Percentiles rank a stretch among this genome's conserved stretches.
phyloP scores from a whole-genome alignment of 176 grass and related monocot species.

The Phoenix dactylifera region DNA sequence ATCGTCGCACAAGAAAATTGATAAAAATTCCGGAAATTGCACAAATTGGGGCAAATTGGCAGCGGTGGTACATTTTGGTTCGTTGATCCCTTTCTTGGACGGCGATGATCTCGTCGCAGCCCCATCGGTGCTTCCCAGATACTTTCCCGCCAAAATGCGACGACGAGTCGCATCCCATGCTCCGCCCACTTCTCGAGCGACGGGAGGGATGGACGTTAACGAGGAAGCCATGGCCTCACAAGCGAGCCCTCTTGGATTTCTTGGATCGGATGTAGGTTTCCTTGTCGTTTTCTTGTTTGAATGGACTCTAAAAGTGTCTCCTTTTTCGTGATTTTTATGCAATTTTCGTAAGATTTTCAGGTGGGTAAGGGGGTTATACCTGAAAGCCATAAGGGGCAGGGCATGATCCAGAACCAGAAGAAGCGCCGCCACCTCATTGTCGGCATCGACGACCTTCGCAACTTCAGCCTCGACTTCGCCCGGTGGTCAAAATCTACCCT shows the following conservation, averaged over 20 bases:
- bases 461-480: slow-evolving; percentile 77
- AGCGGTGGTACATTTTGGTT: no score
- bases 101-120: no score
- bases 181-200: no score
- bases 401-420: slow-evolving; percentile 52
- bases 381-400: slow-evolving; percentile 55
- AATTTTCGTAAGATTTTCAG: slow-evolving; percentile 17
- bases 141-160: no score
- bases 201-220: slow-evolving; percentile 74
- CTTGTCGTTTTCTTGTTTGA: background rate
- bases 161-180: background rate
- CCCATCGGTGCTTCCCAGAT: no score
- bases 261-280: slow-evolving; percentile 64
- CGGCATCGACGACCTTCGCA: slow-evolving; percentile 89
- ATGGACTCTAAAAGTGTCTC: no score
- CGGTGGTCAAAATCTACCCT: slow-evolving; percentile 34
- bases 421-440: slow-evolving; percentile 66
- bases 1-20: no score
- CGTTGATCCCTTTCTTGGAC: no score
- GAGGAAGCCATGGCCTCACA: slow-evolving; percentile 92
- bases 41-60: no score
- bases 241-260: slow-evolving; percentile 68
- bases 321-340: no score
- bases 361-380: slow-evolving; percentile 62
- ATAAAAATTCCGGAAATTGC: no score